Base-by-base conservation (phyloP, 225 moss, liverwort and hornwort genomes). In the Bryoerythrophyllum caledonicum region DNA sequence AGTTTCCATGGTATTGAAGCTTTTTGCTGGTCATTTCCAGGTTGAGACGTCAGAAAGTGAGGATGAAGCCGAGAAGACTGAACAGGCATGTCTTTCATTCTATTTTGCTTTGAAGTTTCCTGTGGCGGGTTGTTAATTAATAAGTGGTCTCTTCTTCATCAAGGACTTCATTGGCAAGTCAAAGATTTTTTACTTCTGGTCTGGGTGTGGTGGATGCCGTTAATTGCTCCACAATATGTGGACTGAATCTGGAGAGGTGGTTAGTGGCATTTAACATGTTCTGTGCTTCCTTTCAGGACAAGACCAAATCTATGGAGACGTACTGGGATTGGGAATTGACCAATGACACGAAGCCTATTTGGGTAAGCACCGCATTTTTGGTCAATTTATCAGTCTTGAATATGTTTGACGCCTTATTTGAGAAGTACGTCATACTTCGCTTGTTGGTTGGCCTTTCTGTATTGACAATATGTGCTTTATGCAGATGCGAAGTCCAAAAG, bases 281-380 rank as follows among this genome's bases (percentile, higher is more conserved):
- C 27, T 35, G 68, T 67, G 53, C 55, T 72, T 19, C 51, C 61
- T 77, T 80, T 68, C 87, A 94, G 92, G 91, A 82, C 72, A 80
- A 80, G 58, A 81, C 82, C 25, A 75, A 81, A 17, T 69, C 84
- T 40, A 51, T 73, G 41, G 91, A 96, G 86, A 96, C 91, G 80
- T 88, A 84, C 83, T 92, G 89, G 89, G 96, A 96, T 32, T 96
- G 94, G 96, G 83, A 92, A 79, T 76, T 96, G 70, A 69, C 86
- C 10, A 96, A 96, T 73, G 96, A 96, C 54, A 94, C 94, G 67
- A 96, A 96, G 76, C 96, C 96, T 57, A 86, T 94, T 34, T 96
- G 96, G 96, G 92, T 99, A 79, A 56, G 85, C 74, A 54, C 59
- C 37, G 55, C 55, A 23, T 37, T 65, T 27, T 2, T 65, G 4